Evolutionary conservation across 495 filamentous ascomycete species (phyloP).

Genomic region (Neurospora cerealis): DNA sequence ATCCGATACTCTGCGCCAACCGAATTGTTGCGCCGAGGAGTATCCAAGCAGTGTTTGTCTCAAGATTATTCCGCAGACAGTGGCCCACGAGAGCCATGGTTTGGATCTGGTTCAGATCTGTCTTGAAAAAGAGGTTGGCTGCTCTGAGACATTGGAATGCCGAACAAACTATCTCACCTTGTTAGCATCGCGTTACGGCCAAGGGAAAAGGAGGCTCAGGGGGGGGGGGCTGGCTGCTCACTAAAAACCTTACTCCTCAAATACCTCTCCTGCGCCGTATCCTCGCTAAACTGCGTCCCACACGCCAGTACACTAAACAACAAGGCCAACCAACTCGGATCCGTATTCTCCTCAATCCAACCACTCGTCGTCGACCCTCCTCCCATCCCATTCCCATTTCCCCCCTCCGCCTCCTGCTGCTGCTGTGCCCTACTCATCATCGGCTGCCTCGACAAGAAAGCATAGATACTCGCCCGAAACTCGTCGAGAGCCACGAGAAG

Average conservation of each 20-base stretch:
- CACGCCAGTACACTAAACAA: not conserved
- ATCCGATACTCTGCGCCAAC: not conserved
- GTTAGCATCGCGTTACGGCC: not conserved
- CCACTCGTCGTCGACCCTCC: not conserved
- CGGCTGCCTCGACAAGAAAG: not conserved
- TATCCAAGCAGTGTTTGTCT: constrained; percentile 1
- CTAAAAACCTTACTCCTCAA: not conserved
- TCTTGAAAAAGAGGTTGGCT: constrained; percentile 2
- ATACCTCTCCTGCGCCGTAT: not conserved
- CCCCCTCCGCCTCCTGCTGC: not conserved
- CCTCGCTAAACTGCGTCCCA: not conserved
- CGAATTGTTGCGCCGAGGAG: not conserved
- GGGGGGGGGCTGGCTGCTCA: not conserved
- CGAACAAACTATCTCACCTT: not conserved
- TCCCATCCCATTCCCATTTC: not conserved
- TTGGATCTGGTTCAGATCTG: constrained; percentile 1
- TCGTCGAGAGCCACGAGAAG: not conserved
- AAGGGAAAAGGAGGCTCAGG: not conserved
- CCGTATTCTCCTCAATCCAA: not conserved
- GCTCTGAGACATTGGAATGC: not conserved
- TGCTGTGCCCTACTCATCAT: not conserved
- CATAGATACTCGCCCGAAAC: not conserved
- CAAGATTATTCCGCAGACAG: not conserved
- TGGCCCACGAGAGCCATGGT: not conserved
- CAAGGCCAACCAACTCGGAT: not conserved